A percentile compares a stretch with the other conserved stretches of the same genome.
Evolutionary conservation across 345 rosid genomes (phyloP).

Genomic region (Citrus mangshanensis): DNA sequence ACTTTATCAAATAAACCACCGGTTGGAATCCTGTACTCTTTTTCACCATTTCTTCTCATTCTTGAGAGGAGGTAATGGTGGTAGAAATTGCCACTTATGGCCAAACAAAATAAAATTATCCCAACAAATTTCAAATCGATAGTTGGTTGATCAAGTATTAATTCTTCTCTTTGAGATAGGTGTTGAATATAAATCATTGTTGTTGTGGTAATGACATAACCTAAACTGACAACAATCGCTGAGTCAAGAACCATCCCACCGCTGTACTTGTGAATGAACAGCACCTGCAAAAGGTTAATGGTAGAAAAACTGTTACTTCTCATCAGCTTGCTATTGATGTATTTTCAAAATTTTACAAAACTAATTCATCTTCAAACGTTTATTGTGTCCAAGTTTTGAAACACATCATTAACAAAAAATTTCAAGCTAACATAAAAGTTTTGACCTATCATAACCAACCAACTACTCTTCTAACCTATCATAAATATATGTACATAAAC

Average conservation of each 20-base stretch:
- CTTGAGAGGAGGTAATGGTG: slow-evolving; percentile 68
- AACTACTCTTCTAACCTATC: too few species aligned
- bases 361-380: too few species aligned
- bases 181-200: slow-evolving; percentile 44
- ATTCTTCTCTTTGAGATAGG: slow-evolving; percentile 25
- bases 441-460: too few species aligned
- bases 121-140: slow-evolving; percentile 46
- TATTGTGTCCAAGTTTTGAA: too few species aligned
- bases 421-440: too few species aligned
- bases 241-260: slow-evolving; percentile 43
- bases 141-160: slow-evolving; percentile 26
- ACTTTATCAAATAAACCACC: slow-evolving; percentile 60
- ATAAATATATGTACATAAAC: too few species aligned
- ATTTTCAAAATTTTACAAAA: too few species aligned
- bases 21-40: slow-evolving; percentile 59
- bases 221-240: slow-evolving; percentile 20
- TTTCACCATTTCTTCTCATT: slow-evolving; percentile 38
- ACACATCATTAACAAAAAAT: too few species aligned
- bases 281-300: slow-evolving; percentile 27
- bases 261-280: slow-evolving; percentile 62
- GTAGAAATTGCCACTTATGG: slow-evolving; percentile 69
- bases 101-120: slow-evolving; percentile 42
- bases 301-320: too few species aligned
- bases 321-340: too few species aligned
- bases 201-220: slow-evolving; percentile 39